Evolutionary conservation across 164 flowering plant species (phyloP).

Genomic region (Vitis riparia): DNA sequence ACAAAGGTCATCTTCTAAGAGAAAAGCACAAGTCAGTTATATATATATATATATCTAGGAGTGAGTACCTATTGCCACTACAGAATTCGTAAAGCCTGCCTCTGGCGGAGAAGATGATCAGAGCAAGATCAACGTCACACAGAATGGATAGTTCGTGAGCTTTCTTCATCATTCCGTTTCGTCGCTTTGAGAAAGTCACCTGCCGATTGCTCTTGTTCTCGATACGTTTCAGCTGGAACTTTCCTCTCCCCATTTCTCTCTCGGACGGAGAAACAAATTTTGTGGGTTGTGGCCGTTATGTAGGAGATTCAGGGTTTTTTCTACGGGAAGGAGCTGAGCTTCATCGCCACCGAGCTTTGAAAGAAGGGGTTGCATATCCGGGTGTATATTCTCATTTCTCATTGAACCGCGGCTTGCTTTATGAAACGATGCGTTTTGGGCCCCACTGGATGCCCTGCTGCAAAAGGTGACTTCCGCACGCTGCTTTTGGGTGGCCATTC

Average conservation of each 20-base stretch:
- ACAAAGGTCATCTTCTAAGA: too few species aligned
- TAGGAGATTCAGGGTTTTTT: neutral
- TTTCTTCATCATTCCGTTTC: conserved; percentile 20
- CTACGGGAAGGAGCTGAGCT: neutral
- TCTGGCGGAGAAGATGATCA: conserved; percentile 19
- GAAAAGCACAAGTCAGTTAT: too few species aligned
- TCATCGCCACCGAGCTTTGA: too few species aligned
- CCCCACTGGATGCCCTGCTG: too few species aligned
- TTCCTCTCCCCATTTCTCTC: conserved; percentile 19
- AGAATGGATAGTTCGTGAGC: conserved; percentile 15
- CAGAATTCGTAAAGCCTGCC: conserved; percentile 18
- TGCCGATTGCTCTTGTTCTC: conserved; percentile 26
- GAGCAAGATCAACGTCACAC: conserved; percentile 20
- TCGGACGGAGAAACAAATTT: too few species aligned
- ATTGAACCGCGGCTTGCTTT: too few species aligned
- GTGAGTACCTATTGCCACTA: conserved; percentile 13
- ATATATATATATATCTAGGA: neutral
- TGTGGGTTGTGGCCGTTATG: neutral
- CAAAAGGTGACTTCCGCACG: too few species aligned
- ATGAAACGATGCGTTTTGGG: too few species aligned
- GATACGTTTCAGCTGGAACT: conserved; percentile 23
- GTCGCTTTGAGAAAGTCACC: conserved; percentile 26
- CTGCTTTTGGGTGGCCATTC: too few species aligned
- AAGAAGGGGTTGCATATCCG: too few species aligned
- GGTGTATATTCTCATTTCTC: too few species aligned